Percentiles rank a stretch among this genome's conserved stretches.
phyloP scores from a whole-genome alignment of 495 filamentous ascomycete genomes.

The Trichoderma gamsii region DNA sequence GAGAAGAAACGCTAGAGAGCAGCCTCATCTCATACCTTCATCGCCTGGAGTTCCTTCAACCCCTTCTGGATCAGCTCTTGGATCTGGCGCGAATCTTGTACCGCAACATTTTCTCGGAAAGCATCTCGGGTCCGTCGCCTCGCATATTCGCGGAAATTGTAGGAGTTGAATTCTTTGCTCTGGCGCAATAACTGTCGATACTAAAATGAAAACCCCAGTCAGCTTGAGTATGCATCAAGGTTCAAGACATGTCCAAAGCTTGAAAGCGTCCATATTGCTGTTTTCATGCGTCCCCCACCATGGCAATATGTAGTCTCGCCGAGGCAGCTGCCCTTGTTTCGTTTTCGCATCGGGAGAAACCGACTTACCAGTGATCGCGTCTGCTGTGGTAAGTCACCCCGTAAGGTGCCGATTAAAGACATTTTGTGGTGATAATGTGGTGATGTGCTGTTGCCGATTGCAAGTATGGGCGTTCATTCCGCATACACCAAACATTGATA shows the following conservation, averaged over 20 bases:
- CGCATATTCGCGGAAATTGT: slow-evolving; percentile 97
- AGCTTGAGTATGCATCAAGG: not conserved
- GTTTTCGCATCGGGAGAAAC: slow-evolving; percentile 1
- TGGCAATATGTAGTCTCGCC: not conserved
- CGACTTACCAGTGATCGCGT: slow-evolving; percentile 62
- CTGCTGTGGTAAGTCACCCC: slow-evolving; percentile 62
- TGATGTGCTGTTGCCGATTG: slow-evolving; percentile 15
- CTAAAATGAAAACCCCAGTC: slow-evolving; percentile 34
- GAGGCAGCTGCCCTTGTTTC: not conserved
- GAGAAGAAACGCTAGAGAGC: not conserved
- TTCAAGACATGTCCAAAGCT: not conserved
- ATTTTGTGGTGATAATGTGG: slow-evolving; percentile 27
- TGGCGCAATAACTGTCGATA: slow-evolving; percentile 90
- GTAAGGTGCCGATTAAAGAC: slow-evolving; percentile 44
- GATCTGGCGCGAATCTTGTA: slow-evolving; percentile 63
- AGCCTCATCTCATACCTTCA: slow-evolving; percentile 64
- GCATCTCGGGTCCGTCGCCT: slow-evolving; percentile 80
- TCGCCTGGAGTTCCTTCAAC: slow-evolving; percentile 74
- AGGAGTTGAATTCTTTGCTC: slow-evolving; percentile 78
- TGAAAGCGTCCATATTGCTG: not conserved
- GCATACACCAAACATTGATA: slow-evolving; percentile 4
- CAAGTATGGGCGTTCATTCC: not conserved
- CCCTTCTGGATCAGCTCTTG: slow-evolving; percentile 88
- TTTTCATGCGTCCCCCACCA: slow-evolving; percentile 9
- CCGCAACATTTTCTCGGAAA: slow-evolving; percentile 70